Percentiles rank a stretch among this genome's conserved stretches.
Evolutionary conservation across 148 eudicot genomes (phyloP).

Genomic region (Rhododendron mucronatum): DNA sequence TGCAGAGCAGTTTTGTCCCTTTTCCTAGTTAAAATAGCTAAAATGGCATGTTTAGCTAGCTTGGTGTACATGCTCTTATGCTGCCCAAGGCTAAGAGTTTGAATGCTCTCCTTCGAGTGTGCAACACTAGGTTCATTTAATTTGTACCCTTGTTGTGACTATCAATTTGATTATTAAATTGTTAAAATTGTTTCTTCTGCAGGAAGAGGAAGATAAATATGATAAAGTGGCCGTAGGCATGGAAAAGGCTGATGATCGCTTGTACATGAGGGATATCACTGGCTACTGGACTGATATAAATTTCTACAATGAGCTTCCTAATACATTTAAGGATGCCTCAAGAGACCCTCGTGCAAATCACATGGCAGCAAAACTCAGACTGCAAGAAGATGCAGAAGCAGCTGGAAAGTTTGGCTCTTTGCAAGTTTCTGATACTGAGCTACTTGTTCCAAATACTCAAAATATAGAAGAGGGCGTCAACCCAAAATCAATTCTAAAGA

Average conservation of each 20-base stretch:
- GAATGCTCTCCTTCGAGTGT: not conserved
- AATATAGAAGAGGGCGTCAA: conserved; percentile 18
- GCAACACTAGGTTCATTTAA: no score
- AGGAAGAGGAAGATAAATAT: conserved; percentile 78
- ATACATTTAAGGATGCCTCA: conserved; percentile 30
- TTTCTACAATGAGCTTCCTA: conserved; percentile 44
- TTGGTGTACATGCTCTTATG: no score
- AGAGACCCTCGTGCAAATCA: conserved; percentile 87
- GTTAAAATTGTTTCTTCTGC: conserved; percentile 13
- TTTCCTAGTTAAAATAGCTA: no score
- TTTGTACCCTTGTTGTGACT: not conserved
- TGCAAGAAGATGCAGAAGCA: conserved; percentile 74
- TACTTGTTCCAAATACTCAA: conserved; percentile 11
- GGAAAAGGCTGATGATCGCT: conserved; percentile 44
- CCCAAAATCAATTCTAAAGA: conserved; percentile 58
- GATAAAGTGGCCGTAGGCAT: conserved; percentile 67
- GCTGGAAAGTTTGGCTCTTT: conserved; percentile 35
- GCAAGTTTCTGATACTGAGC: conserved; percentile 37
- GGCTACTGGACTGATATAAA: conserved; percentile 37
- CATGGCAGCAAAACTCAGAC: conserved; percentile 64
- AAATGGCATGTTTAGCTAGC: no score
- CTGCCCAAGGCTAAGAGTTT: not conserved
- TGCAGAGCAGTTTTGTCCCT: no score
- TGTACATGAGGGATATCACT: conserved; percentile 47
- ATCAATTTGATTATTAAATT: no score